These are phyloP conservation scores for Closterium sp. DNA, from an alignment of 139 green algal species.

Conservation along the genomic window DNA sequence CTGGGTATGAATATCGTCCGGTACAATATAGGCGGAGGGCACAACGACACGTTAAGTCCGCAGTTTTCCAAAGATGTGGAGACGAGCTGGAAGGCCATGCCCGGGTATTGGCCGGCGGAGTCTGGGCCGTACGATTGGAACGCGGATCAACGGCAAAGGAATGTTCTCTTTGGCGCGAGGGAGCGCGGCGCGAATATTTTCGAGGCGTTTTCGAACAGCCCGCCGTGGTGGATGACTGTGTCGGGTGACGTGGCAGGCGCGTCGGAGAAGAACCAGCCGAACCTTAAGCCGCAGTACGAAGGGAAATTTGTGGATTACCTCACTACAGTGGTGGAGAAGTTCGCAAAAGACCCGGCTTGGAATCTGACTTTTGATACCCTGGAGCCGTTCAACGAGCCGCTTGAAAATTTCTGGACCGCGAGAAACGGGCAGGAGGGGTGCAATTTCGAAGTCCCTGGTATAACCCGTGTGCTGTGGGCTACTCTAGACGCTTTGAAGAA, in stretches of 20 bases:
- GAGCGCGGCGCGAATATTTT: constrained; percentile 34
- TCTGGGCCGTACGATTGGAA: constrained; percentile 34
- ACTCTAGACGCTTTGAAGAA: not conserved
- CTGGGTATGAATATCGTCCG: constrained; percentile 47
- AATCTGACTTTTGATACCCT: constrained; percentile 38
- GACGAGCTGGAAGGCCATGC: not conserved
- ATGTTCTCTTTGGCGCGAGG: constrained; percentile 36
- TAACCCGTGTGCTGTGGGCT: constrained; percentile 30
- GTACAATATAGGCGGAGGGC: constrained; percentile 48
- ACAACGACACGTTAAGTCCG: not conserved
- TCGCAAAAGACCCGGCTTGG: constrained; percentile 32
- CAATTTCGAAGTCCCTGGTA: constrained; percentile 29
- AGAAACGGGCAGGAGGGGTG: constrained; percentile 55
- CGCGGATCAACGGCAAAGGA: constrained; percentile 31
- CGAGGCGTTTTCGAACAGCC: constrained; percentile 54
- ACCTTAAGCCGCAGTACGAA: constrained; percentile 38
- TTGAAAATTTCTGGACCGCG: constrained; percentile 29
- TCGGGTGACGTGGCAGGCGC: constrained; percentile 36
- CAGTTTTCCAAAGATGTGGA: constrained; percentile 1
- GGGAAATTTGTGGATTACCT: constrained; percentile 49
- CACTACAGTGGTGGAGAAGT: constrained; percentile 37
- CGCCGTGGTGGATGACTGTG: constrained; percentile 53
- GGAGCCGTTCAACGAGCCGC: constrained; percentile 55
- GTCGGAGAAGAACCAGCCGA: constrained; percentile 12
- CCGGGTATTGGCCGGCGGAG: constrained; percentile 23